phyloP scores from a whole-genome alignment of 2,329 filamentous ascomycete species.

The Fusarium agapanthi region DNA sequence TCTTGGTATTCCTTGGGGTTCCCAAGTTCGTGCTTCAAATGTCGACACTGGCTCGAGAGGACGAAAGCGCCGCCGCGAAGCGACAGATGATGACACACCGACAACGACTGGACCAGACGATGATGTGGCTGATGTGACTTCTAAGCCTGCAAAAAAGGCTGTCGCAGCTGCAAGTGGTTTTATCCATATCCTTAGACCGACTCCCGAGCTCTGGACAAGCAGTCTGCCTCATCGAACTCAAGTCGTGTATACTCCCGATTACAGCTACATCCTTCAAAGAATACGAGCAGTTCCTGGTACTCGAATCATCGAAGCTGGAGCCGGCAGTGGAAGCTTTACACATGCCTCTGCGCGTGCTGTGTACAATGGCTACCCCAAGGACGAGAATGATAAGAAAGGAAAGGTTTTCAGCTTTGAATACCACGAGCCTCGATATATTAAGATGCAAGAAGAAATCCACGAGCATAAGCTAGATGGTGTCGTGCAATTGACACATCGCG shows the following conservation, averaged over 20 bases:
- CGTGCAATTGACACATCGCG: slow-evolving; percentile 78
- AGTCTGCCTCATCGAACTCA: slow-evolving; percentile 84
- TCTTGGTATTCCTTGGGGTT: slow-evolving; percentile 85
- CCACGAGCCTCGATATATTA: slow-evolving; percentile 75
- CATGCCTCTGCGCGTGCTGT: slow-evolving; percentile 80
- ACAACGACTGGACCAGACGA: slow-evolving; percentile 48
- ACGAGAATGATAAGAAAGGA: slow-evolving; percentile 60
- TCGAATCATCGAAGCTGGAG: slow-evolving; percentile 80
- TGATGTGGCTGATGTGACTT: slow-evolving; percentile 45
- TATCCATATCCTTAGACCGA: slow-evolving; percentile 79
- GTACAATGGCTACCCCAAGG: slow-evolving; percentile 73
- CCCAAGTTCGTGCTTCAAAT: slow-evolving; percentile 86
- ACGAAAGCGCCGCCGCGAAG: slow-evolving; percentile 68
- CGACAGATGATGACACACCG: slow-evolving; percentile 55
- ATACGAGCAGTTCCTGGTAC: slow-evolving; percentile 78
- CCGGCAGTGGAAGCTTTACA: slow-evolving; percentile 85
- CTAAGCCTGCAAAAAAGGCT: slow-evolving; percentile 55
- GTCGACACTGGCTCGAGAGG: slow-evolving; percentile 93
- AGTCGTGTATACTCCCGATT: slow-evolving; percentile 87
- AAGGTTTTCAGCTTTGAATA: slow-evolving; percentile 87
- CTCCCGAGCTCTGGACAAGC: slow-evolving; percentile 83
- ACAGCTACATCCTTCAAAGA: slow-evolving; percentile 83
- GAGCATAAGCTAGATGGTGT: slow-evolving; percentile 71
- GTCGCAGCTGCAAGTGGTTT: slow-evolving; percentile 72
- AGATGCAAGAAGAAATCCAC: slow-evolving; percentile 74